These are phyloP conservation scores for Dryas octopetala DNA, from an alignment of 306 rosid species.

Conservation along the genomic window DNA sequence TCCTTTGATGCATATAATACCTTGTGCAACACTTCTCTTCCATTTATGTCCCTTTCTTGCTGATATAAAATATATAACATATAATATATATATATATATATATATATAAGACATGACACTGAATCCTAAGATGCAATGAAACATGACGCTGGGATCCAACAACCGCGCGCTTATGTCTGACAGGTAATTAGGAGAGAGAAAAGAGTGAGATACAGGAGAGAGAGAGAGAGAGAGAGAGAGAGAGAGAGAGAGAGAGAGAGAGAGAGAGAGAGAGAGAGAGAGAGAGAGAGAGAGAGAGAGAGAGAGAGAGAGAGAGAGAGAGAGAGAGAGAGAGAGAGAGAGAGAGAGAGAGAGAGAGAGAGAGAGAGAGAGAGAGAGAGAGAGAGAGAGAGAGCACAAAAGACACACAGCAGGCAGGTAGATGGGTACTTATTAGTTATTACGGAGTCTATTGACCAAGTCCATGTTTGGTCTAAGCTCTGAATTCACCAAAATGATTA, in stretches of 20 bases:
- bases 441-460: conserved; percentile 31
- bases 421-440: background rate
- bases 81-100: conserved; percentile 11
- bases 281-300: conserved; percentile 38
- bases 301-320: conserved; percentile 36
- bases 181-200: conserved; percentile 2
- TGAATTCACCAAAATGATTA: background rate
- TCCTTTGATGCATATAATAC: background rate
- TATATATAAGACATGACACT: conserved; percentile 31
- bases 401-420: conserved; percentile 8
- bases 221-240: conserved; percentile 32
- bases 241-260: conserved; percentile 27
- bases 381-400: conserved; percentile 24
- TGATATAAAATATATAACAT: too few relatives aligned
- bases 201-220: conserved; percentile 11
- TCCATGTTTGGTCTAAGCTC: conserved; percentile 9
- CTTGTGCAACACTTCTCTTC: background rate
- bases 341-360: conserved; percentile 14
- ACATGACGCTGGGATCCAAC: conserved; percentile 38
- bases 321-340: conserved; percentile 19
- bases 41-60: background rate
- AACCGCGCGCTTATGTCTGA: conserved; percentile 24
- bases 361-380: conserved; percentile 36
- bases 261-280: conserved; percentile 30
- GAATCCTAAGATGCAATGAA: conserved; percentile 10